Conservation (phyloP, 2,329 filamentous ascomycete species). For the Tothia fuscella region DNA sequence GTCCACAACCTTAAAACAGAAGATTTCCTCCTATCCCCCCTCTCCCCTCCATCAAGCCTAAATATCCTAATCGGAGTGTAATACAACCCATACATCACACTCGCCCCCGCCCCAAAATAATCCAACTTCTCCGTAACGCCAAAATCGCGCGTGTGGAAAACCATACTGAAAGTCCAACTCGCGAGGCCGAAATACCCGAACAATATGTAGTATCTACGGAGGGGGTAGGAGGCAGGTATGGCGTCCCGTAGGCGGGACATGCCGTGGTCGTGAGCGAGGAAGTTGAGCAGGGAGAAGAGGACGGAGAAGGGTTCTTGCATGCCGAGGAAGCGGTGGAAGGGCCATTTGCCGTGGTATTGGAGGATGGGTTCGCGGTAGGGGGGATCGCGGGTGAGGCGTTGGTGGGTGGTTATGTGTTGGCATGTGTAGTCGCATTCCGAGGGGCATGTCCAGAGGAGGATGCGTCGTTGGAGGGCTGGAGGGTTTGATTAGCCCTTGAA, state of each 20-base stretch:
- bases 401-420: constrained; percentile 78
- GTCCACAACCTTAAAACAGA: constrained; percentile 64
- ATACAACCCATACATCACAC: constrained; percentile 82
- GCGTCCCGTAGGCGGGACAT: constrained; percentile 55
- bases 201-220: constrained; percentile 67
- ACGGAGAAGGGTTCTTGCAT: constrained; percentile 93
- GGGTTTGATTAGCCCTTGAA: constrained; percentile 15
- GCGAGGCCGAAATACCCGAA: constrained; percentile 73
- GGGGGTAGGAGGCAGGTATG: constrained; percentile 60
- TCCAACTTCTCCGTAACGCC: constrained; percentile 80
- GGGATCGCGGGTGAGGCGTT: constrained; percentile 52
- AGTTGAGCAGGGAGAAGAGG: constrained; percentile 85
- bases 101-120: constrained; percentile 87
- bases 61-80: constrained; percentile 74
- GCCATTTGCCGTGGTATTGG: constrained; percentile 99
- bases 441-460: constrained; percentile 85
- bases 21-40: constrained; percentile 29
- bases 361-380: constrained; percentile 57
- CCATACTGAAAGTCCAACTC: constrained; percentile 77
- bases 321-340: constrained; percentile 79
- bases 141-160: constrained; percentile 91
- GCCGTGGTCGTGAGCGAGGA: constrained; percentile 71
- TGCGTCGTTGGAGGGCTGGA: constrained; percentile 66
- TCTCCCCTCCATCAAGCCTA: constrained; percentile 49
- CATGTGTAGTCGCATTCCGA: constrained; percentile 96